Evolutionary conservation across 805 yeast species (phyloP), one percentile per base, ranked within the genome.

Genomic region (Candida arabinofermentans): DNA sequence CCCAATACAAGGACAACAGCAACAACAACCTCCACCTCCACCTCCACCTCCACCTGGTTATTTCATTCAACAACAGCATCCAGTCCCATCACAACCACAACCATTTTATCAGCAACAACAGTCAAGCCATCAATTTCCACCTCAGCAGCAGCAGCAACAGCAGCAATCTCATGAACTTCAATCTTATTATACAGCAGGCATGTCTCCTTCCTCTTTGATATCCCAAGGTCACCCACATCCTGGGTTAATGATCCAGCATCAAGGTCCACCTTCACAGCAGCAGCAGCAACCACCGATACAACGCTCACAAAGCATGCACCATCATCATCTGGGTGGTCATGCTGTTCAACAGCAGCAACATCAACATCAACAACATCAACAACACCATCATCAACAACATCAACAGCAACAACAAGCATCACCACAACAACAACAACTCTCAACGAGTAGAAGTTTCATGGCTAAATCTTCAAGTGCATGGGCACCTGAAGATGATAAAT

Each of bases 401-500:
- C 41, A 39, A 13, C 19, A 27, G n/a, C 43, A 40, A 10, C n/a
- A 8, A 8, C 16, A 16, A 26, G n/a, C n/a, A 16, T 13, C 10
- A 13, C 36, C 29, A 18, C 39, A 24, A 7, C 31, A 17, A 36
- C 49, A 9, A 13, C 31, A 35, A 6, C 21, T 12, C 5, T 17
- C 10, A 10, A 24, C 16, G 4, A n/a, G 24, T 8, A 34, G 37
- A 12, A 22, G 40, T 9, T 39, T 44, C 18, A 36, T 40, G 8
- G 47, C 51, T 10, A 54, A 54, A 27, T 45, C 56, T n/a, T 46
- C 69, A 32, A 65, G 68, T 8, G 70, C 91, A 1, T 86, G 95
- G 95, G 83, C 86, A 37, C 82, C 87, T 1, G 77, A 79, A 50
- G 95, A 86, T 55, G 95, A 86, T 55, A 65, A 78, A 40, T 57